phyloP scores from a whole-genome alignment of 1,284 basidiomycete species.

The Sparassis latifolia region DNA sequence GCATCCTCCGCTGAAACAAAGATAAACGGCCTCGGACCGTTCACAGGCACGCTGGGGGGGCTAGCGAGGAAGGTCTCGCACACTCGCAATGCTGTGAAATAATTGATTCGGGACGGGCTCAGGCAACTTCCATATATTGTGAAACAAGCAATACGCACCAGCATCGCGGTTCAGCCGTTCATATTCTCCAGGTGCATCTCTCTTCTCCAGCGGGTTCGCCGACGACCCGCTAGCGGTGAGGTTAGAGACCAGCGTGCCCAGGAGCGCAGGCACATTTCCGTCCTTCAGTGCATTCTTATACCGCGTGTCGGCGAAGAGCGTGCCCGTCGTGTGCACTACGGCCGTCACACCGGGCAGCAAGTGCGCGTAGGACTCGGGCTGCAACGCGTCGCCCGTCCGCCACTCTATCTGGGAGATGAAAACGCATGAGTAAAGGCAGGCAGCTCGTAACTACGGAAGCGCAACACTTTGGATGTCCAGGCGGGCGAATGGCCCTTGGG shows the following conservation, averaged over 20 bases:
- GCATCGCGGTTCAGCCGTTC: slow-evolving; percentile 84
- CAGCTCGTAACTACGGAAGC: slow-evolving; percentile 5
- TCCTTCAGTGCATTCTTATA: slow-evolving; percentile 75
- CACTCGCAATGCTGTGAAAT: slow-evolving; percentile 55
- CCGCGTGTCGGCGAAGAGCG: slow-evolving; percentile 73
- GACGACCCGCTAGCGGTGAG: slow-evolving; percentile 27
- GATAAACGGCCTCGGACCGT: slow-evolving; percentile 67
- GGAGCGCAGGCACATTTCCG: slow-evolving; percentile 50
- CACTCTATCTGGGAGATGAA: slow-evolving; percentile 61
- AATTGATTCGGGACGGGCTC: background rate
- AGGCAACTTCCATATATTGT: background rate
- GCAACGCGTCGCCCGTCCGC: slow-evolving; percentile 73
- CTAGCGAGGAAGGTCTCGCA: slow-evolving; percentile 66
- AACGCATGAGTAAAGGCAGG: slow-evolving; percentile 2
- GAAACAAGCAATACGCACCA: slow-evolving; percentile 45
- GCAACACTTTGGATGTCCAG: slow-evolving; percentile 70
- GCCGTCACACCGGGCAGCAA: slow-evolving; percentile 64
- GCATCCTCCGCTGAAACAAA: slow-evolving; percentile 95
- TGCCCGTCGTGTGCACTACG: slow-evolving; percentile 94
- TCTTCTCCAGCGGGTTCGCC: slow-evolving; percentile 62
- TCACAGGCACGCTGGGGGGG: slow-evolving; percentile 21
- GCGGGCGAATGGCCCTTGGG: slow-evolving; percentile 85
- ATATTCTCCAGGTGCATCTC: slow-evolving; percentile 40
- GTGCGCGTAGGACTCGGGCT: slow-evolving; percentile 67
- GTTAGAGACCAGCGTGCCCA: slow-evolving; percentile 38